A percentile compares a stretch with the other conserved stretches of the same genome.
phyloP scores from a whole-genome alignment of 495 filamentous ascomycete species.

The Lasiosphaeria ovina region DNA sequence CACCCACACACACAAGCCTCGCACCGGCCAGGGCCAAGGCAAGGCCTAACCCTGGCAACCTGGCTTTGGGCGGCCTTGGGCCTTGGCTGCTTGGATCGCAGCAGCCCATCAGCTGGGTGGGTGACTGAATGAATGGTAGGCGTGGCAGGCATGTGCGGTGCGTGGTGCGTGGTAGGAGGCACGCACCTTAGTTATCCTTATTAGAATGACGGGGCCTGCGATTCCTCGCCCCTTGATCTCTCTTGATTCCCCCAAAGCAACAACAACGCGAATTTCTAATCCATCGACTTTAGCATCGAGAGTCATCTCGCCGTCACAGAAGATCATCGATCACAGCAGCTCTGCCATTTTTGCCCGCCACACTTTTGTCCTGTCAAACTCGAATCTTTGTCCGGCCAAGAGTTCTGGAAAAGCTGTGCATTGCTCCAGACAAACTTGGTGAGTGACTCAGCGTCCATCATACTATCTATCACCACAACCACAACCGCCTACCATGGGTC shows the following conservation, averaged over 20 bases:
- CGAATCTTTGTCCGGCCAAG: constrained; percentile 20
- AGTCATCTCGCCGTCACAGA: constrained; percentile 53
- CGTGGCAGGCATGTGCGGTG: not conserved
- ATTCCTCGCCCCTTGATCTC: constrained; percentile 22
- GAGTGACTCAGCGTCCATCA: constrained; percentile 39
- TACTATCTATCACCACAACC: not conserved
- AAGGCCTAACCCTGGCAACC: not conserved
- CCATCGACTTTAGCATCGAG: constrained; percentile 43
- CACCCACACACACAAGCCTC: constrained; percentile 8
- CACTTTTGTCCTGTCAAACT: constrained; percentile 39
- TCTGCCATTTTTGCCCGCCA: constrained; percentile 42
- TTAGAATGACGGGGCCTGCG: constrained; percentile 17
- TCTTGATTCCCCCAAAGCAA: constrained; percentile 44
- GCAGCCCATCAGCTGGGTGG: not conserved
- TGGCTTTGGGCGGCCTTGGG: not conserved
- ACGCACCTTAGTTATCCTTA: constrained; percentile 20
- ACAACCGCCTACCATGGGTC: not conserved
- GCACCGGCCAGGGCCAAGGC: not conserved
- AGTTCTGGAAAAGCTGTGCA: constrained; percentile 22
- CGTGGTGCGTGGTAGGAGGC: not conserved
- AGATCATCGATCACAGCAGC: constrained; percentile 49
- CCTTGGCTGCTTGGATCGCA: constrained; percentile 1
- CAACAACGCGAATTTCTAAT: constrained; percentile 41
- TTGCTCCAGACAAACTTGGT: constrained; percentile 33
- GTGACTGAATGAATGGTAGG: constrained; percentile 1